Percentiles rank a stretch among this genome's conserved stretches.
These are phyloP conservation scores for Haematococcus sp. DNA, from an alignment of 139 green algal species.

Conservation along the genomic window DNA sequence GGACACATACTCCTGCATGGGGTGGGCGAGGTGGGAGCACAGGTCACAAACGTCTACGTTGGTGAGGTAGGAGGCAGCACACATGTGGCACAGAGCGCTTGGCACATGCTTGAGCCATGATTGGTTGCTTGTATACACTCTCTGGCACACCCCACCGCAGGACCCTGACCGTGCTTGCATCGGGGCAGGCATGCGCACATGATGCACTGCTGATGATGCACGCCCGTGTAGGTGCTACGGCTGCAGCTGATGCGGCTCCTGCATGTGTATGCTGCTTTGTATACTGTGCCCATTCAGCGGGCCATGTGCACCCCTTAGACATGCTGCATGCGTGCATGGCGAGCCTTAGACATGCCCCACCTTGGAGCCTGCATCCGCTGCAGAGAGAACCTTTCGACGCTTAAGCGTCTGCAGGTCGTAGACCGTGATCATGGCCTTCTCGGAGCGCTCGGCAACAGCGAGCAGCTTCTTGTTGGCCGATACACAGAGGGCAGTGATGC, in stretches of 20 bases:
- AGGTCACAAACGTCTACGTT: background rate
- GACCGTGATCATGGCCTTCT: conserved; percentile 77
- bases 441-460: conserved; percentile 76
- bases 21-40: background rate
- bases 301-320: background rate
- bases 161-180: too few relatives aligned
- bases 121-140: background rate
- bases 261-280: too few relatives aligned
- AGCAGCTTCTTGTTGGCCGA: conserved; percentile 69
- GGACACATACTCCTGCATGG: conserved; percentile 80
- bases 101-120: too few relatives aligned
- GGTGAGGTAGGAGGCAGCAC: background rate
- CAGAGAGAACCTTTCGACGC: conserved; percentile 74
- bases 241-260: too few relatives aligned
- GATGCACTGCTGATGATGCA: too few relatives aligned
- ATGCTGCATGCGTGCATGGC: background rate
- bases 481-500: conserved; percentile 75
- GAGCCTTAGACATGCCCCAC: conserved; percentile 30
- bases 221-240: too few relatives aligned
- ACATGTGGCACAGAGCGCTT: background rate
- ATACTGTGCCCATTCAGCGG: too few relatives aligned
- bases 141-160: background rate
- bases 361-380: conserved; percentile 66
- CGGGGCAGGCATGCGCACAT: too few relatives aligned
- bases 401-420: conserved; percentile 90